Base-by-base conservation (phyloP, 2,329 filamentous ascomycete species). In the Gnomoniopsis smithogilvyi region DNA sequence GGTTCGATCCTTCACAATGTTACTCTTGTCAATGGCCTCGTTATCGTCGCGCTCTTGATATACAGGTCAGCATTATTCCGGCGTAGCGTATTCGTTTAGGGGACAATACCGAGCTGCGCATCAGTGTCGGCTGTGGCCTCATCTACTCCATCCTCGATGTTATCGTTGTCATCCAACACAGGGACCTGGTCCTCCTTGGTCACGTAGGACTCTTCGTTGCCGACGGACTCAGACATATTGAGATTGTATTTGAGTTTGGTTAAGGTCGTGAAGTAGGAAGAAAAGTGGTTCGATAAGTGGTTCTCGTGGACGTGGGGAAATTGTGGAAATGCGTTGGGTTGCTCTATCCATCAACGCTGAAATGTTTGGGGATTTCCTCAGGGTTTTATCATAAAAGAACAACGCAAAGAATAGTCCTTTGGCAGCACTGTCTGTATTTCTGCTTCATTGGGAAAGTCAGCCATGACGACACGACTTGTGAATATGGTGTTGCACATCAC, bases 21-120 rank as follows among this genome's bases (percentile, higher is more conserved):
- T 73, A 8, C 50, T 62, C 58, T 67, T 53, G 49, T 73, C 66
- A 24, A 72, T 71, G 1, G 69, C 70, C 51, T 71, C 69, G 0
- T 66, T 68, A 2, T 72, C 70, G 56, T 73, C 69, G 15, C 66
- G 64, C 49, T 64, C 68, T 71, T 26, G 17, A 1, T 3, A 19
- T 33, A 17, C n/a, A 22, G 7, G 26, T 53, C 41, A 54, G 46
- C 21, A 15, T n/a, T 3, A 19, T 10, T 17, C 10, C 12, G 14
- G 17, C 17, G 17, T 21, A 17, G 43, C 8, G 6, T 4, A 3
- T 15, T 45, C 2, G 22, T 33, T 17, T 33, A 14, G 6, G 19
- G 19, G 22, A 2, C 43, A 63, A 33, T 52, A 64, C 65, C 56
- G 8, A 67, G 59, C 30, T 67, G 64, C 14, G 61, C 57, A 19